These are phyloP conservation scores for Biancaea sappan DNA, from an alignment of 306 rosid species.

Conservation along the genomic window DNA sequence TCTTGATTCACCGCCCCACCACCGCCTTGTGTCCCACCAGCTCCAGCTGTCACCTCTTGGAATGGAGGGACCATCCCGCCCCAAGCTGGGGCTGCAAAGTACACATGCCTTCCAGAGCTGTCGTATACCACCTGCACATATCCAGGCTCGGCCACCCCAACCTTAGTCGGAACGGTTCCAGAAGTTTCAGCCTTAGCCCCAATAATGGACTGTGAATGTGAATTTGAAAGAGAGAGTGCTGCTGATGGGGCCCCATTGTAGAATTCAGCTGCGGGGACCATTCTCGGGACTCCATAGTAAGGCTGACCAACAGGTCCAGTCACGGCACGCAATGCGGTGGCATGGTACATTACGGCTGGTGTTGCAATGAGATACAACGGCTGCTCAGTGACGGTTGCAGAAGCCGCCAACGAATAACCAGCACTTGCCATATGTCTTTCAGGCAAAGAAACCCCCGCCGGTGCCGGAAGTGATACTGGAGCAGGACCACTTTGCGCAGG, in stretches of 20 bases:
- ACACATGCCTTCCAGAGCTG: slow-evolving; percentile 50
- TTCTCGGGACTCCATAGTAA: slow-evolving; percentile 56
- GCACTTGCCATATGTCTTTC: slow-evolving; percentile 48
- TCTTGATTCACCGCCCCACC: slow-evolving; percentile 42
- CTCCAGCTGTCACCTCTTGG: slow-evolving; percentile 35
- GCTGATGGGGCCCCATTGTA: slow-evolving; percentile 40
- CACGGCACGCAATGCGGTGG: slow-evolving; percentile 40
- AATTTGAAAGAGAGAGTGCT: slow-evolving; percentile 2
- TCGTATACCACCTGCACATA: slow-evolving; percentile 52
- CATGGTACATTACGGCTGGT: slow-evolving; percentile 47
- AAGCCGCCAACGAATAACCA: slow-evolving; percentile 39
- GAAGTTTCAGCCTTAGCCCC: slow-evolving; percentile 36
- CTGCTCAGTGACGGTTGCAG: slow-evolving; percentile 42
- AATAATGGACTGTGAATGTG: slow-evolving; percentile 25
- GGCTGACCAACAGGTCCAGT: slow-evolving; percentile 47
- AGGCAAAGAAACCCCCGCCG: neutral
- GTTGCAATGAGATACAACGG: slow-evolving; percentile 50
- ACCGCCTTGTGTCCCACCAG: slow-evolving; percentile 43
- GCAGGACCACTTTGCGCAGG: neutral
- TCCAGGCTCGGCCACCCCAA: slow-evolving; percentile 44
- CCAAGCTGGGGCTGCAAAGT: slow-evolving; percentile 40
- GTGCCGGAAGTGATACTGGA: slow-evolving; percentile 30
- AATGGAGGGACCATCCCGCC: slow-evolving; percentile 37
- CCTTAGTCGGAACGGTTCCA: slow-evolving; percentile 33
- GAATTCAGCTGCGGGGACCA: slow-evolving; percentile 38